Conservation (phyloP, 768 basidiomycete species). For the Tephrocybe sp. region DNA sequence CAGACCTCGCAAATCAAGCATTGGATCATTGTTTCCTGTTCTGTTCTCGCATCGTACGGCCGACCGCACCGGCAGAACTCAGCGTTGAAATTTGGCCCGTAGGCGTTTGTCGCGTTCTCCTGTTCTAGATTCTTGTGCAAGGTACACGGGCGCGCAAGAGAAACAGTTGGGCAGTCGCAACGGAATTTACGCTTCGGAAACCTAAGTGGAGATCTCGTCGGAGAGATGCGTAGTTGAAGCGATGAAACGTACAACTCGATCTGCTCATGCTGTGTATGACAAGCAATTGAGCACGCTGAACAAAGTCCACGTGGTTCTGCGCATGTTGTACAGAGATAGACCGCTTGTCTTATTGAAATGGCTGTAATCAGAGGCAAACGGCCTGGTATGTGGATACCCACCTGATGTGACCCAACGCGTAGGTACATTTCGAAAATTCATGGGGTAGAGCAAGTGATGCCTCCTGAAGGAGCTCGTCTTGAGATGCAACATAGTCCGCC, state of each 20-base stretch:
- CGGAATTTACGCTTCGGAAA: constrained; percentile 83
- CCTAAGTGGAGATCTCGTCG: constrained; percentile 22
- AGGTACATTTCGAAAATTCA: constrained; percentile 66
- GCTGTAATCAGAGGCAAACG: background rate
- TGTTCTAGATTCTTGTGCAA: constrained; percentile 54
- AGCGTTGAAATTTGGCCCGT: constrained; percentile 72
- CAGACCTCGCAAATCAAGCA: constrained; percentile 82
- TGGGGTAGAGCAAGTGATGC: constrained; percentile 59
- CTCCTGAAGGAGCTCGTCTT: constrained; percentile 47
- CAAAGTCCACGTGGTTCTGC: constrained; percentile 67
- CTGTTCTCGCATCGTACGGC: constrained; percentile 68
- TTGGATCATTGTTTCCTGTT: constrained; percentile 86
- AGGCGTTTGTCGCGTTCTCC: constrained; percentile 57
- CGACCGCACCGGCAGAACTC: constrained; percentile 74
- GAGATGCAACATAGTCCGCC: constrained; percentile 42
- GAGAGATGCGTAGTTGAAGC: constrained; percentile 3
- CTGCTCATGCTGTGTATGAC: constrained; percentile 85
- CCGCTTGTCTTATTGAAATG: constrained; percentile 54
- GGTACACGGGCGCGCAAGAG: constrained; percentile 59
- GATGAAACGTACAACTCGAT: constrained; percentile 56
- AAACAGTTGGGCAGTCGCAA: constrained; percentile 79
- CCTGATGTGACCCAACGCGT: constrained; percentile 54
- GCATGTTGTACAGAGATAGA: constrained; percentile 81
- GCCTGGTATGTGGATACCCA: constrained; percentile 13
- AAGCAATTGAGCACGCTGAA: constrained; percentile 82